Conservation (phyloP, 257 asterid genomes). For the Cruciata laevipes region DNA sequence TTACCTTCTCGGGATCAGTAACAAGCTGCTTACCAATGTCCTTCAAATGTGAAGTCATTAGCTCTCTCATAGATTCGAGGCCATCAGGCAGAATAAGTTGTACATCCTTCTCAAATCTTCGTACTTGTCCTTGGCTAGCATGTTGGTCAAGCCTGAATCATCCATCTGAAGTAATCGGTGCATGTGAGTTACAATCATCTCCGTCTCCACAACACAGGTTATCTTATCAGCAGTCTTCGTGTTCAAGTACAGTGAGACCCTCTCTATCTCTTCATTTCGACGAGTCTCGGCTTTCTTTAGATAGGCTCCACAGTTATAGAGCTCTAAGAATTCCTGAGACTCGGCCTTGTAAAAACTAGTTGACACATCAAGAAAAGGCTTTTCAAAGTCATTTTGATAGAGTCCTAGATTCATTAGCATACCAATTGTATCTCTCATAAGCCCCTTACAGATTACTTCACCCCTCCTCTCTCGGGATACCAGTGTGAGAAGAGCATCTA, state of each 20-base stretch:
- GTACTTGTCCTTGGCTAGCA: constrained; percentile 67
- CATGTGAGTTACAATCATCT: constrained; percentile 89
- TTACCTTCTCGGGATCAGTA: constrained; percentile 86
- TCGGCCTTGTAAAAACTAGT: constrained; percentile 75
- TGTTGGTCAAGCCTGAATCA: constrained; percentile 70
- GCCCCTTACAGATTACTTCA: too few relatives aligned
- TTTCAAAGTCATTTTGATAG: constrained; percentile 77
- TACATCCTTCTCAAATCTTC: constrained; percentile 86
- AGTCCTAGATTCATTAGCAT: constrained; percentile 85
- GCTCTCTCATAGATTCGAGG: constrained; percentile 54
- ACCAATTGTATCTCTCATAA: constrained; percentile 66
- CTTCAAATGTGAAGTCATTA: constrained; percentile 72
- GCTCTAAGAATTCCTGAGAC: constrained; percentile 75
- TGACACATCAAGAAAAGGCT: constrained; percentile 67
- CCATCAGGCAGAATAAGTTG: constrained; percentile 63
- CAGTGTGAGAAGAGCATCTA: constrained; percentile 59
- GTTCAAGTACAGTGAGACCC: constrained; percentile 81
- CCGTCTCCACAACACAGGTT: constrained; percentile 68
- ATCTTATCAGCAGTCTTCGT: constrained; percentile 57
- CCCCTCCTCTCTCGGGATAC: constrained; percentile 63
- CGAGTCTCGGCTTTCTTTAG: constrained; percentile 73
- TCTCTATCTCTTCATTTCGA: constrained; percentile 77
- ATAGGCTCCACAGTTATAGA: constrained; percentile 77
- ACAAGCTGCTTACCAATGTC: constrained; percentile 82
- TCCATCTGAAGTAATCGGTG: constrained; percentile 76